Evolutionary conservation across 192 early-diverging fungal genomes (phyloP).

Genomic region (Backusella psychrophila): DNA sequence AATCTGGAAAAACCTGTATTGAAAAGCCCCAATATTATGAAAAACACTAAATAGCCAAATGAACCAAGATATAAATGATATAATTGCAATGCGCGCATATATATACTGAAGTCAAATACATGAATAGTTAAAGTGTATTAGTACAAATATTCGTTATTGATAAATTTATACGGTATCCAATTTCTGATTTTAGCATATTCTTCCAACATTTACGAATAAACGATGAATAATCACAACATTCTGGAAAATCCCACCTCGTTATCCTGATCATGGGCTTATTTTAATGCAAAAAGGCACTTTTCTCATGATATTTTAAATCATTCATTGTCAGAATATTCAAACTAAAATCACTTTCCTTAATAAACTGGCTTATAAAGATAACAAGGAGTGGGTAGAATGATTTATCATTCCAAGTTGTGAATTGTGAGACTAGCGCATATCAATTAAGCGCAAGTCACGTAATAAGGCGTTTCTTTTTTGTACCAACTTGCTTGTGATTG

Average conservation of each 20-base stretch:
- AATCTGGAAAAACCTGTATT: background rate
- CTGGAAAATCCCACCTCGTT: background rate
- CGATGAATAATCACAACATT: background rate
- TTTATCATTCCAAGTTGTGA: background rate
- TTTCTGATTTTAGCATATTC: background rate
- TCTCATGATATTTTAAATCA: background rate
- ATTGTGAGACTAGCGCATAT: background rate
- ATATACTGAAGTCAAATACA: too few relatives aligned
- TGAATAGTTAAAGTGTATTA: too few relatives aligned
- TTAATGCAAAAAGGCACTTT: background rate
- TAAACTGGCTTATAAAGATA: background rate
- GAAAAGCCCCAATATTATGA: background rate
- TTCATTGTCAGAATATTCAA: background rate
- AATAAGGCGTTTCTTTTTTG: background rate
- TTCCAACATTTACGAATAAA: background rate
- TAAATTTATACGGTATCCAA: too few relatives aligned
- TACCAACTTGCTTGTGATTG: background rate
- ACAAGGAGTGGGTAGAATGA: background rate
- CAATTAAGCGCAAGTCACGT: background rate
- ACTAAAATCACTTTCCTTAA: background rate
- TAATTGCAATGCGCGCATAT: too few relatives aligned
- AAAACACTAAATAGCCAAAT: background rate
- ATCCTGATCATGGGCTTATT: background rate
- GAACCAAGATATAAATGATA: background rate
- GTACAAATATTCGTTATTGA: too few relatives aligned